A percentile compares a stretch with the other conserved stretches of the same genome.
Evolutionary conservation across 2,329 filamentous ascomycete genomes (phyloP).

Genomic region (Aureobasidium sp.): DNA sequence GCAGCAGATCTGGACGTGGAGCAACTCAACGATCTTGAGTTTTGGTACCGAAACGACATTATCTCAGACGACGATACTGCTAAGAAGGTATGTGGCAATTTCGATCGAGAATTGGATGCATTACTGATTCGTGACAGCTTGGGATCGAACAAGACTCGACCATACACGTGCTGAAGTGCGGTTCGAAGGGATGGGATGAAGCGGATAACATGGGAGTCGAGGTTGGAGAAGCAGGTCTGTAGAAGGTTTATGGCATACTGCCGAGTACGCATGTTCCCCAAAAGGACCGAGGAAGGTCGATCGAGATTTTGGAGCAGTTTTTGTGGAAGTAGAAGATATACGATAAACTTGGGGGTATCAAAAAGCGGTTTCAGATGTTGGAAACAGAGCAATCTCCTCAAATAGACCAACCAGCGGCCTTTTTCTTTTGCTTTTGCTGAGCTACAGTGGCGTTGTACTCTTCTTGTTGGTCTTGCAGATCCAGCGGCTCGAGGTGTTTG

Average conservation of each 20-base stretch:
- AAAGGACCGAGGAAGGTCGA: too few relatives aligned
- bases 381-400: constrained; percentile 18
- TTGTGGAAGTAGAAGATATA: not conserved
- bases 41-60: not conserved
- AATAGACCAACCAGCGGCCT: constrained; percentile 32
- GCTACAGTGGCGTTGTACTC: constrained; percentile 21
- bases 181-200: not conserved
- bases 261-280: too few relatives aligned
- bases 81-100: not conserved
- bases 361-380: not conserved
- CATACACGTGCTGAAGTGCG: not conserved
- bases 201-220: too few relatives aligned
- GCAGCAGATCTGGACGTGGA: not conserved
- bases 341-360: constrained; percentile 9
- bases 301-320: not conserved
- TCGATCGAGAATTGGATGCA: too few relatives aligned
- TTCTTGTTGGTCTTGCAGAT: constrained; percentile 26
- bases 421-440: constrained; percentile 31
- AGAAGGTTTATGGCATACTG: too few relatives aligned
- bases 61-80: not conserved
- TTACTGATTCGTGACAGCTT: not conserved
- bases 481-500: constrained; percentile 23
- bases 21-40: not conserved
- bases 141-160: not conserved
- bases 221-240: too few relatives aligned